These are phyloP conservation scores for Tricholoma sp. DNA, from an alignment of 768 basidiomycete genomes.

Conservation along the genomic window DNA sequence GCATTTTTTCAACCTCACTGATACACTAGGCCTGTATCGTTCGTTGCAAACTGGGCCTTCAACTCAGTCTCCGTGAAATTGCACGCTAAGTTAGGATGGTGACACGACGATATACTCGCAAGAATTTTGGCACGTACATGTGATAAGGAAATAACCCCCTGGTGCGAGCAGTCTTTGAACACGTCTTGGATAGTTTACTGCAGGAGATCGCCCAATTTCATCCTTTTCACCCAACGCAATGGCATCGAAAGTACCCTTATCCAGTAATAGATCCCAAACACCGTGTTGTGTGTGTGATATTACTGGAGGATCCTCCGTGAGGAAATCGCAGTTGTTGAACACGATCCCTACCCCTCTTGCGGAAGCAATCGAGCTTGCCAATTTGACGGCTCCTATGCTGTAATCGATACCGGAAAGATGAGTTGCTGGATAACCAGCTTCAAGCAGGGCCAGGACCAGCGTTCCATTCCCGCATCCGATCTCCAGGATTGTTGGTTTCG, in stretches of 20 bases:
- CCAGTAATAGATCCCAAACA: conserved; percentile 70
- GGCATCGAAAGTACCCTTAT: conserved; percentile 89
- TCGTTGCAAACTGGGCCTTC: conserved; percentile 42
- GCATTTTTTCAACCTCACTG: conserved; percentile 43
- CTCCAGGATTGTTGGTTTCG: conserved; percentile 57
- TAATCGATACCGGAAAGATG: conserved; percentile 71
- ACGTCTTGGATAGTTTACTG: conserved; percentile 54
- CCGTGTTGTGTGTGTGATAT: conserved; percentile 18
- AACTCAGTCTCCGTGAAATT: conserved; percentile 84
- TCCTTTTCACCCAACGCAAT: conserved; percentile 69
- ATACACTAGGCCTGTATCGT: conserved; percentile 48
- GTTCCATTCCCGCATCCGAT: conserved; percentile 81
- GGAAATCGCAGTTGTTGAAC: conserved; percentile 63
- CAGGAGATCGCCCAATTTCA: conserved; percentile 45
- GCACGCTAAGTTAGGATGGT: conserved; percentile 44
- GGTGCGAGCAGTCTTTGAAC: conserved; percentile 54
- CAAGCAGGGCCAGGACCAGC: conserved; percentile 63
- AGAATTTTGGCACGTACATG: conserved; percentile 48
- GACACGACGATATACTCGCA: neutral
- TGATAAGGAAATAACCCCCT: conserved; percentile 71
- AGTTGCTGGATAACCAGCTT: conserved; percentile 55
- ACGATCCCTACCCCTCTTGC: conserved; percentile 39
- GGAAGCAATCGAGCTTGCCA: conserved; percentile 54
- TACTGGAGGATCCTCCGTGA: conserved; percentile 44
- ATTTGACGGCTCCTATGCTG: conserved; percentile 62